Conservation (phyloP, 177 flowering plant genomes). For the Tripterygium wilfordii region DNA sequence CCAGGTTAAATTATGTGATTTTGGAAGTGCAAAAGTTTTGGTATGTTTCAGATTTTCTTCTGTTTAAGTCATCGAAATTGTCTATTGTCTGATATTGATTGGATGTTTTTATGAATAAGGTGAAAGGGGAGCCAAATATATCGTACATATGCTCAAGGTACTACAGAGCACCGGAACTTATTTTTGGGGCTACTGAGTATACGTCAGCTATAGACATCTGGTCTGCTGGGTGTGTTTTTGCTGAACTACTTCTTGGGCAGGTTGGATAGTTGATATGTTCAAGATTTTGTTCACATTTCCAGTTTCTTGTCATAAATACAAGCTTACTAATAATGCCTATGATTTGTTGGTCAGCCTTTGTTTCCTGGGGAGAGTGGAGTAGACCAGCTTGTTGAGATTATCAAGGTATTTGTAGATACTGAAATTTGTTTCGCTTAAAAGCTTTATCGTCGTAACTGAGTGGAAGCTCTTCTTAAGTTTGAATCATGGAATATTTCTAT, state of each 20-base stretch:
- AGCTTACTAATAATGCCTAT: background rate
- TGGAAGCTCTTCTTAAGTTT: background rate
- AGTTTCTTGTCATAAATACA: background rate
- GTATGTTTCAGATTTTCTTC: slow-evolving; percentile 19
- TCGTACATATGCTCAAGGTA: slow-evolving; percentile 98
- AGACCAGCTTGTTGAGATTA: slow-evolving; percentile 92
- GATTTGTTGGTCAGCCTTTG: slow-evolving; percentile 46
- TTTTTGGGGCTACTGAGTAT: slow-evolving; percentile 96
- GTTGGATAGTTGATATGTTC: slow-evolving; percentile 20
- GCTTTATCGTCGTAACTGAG: background rate
- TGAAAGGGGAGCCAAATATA: slow-evolving; percentile 96
- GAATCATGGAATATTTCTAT: background rate
- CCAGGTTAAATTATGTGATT: slow-evolving; percentile 73
- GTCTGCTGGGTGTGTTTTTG: slow-evolving; percentile 99
- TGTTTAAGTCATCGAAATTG: background rate
- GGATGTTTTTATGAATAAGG: slow-evolving; percentile 35
- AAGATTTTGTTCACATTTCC: background rate
- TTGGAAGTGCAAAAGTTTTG: slow-evolving; percentile 82
- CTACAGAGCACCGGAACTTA: slow-evolving; percentile 97
- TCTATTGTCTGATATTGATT: background rate
- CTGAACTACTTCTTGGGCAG: slow-evolving; percentile 96
- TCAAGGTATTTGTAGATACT: slow-evolving; percentile 46
- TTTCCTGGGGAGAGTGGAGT: slow-evolving; percentile 87
- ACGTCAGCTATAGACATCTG: slow-evolving; percentile 96
- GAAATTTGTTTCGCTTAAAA: too few relatives aligned